Base-by-base conservation (phyloP, 345 rosid species). In the Carallia brachiata region DNA sequence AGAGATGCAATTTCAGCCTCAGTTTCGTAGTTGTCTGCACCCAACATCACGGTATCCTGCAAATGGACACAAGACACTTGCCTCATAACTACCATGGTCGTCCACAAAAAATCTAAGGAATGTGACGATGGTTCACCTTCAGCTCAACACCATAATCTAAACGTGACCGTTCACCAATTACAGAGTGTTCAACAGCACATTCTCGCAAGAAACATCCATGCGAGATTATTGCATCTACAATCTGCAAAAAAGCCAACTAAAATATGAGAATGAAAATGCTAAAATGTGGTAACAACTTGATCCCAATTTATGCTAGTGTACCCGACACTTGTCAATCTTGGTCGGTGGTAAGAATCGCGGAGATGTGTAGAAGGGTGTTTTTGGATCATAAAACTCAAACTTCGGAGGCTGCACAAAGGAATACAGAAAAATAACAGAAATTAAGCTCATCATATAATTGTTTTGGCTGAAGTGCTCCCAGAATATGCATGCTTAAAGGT, bases 131-230 rank as follows among this genome's bases (percentile, higher is more conserved):
- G 52, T n/a, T 78, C 66, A 91, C 98, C 91, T 86, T 85, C 73
- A 94, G 85, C 80, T 88, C 93, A 72, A 90, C 97, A 36, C 96
- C 95, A 69, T 66, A 88, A 69, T 91, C 98, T 68, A 94, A 73
- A 63, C 98, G 95, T 6, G 96, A 91, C 44, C 95, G 88, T 79
- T 91, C 98, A 48, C 98, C 97, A 18, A 91, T 84, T 16, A 94
- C 89, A 54, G 98, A 94, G 79, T 82, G 92, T 69, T 86, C 84
- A 32, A 94, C 70, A 3, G 36, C 68, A 68, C 98, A 91, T 72
- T 91, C 97, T 75, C 95, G 71, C 80, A 94, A 78, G 92, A 94
- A 94, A 79, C 98, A 94, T 73, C 98, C 98, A 12, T 94, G 98
- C 12, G 98, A 91, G 73, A 91, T 90, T 70, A 94, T 83, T 34